Evolutionary conservation across 768 basidiomycete species (phyloP), one percentile per base, ranked within the genome.

Genomic region (Termitomyces sp.): DNA sequence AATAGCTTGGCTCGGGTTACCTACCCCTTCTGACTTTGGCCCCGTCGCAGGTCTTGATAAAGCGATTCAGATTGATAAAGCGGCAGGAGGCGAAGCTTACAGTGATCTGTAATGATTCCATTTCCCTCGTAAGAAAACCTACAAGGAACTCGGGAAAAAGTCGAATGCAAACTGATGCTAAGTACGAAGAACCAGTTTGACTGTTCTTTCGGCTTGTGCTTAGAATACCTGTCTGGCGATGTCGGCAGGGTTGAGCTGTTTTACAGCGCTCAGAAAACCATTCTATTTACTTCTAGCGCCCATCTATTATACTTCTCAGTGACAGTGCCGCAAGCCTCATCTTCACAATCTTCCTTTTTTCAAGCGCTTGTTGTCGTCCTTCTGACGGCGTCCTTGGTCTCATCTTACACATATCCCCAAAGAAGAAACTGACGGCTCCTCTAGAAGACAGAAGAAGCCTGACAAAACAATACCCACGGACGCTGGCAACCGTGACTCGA

Each of bases 11-110:
- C 24, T 24, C 22, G 18, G 6, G 33, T 28, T 13, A 16, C 18
- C 38, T 12, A 28, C 28, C 28, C 24, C n/a, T 35, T 24, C 22
- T 54, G 33, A 59, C 13, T 45, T 38, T 51, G 5, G 22, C 1
- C n/a, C 16, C 18, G 39, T 16, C 32, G 33, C 18, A 68, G 70
- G 70, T 24, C 66, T 72, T 7, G 69, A 70, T 32, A 67, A 71
- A 57, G 65, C 67, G 6, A 67, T 69, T n/a, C 44, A 61, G 33
- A 59, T 71, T 35, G 70, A 70, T 39, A 56, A 28, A 45, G 57
- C 45, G 7, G 63, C 59, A 40, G 63, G 63, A 55, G 63, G 63
- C 7, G 59, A 58, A 51, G 46, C 59, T n/a, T 64, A 60, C n/a
- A 44, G 28, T 15, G 56, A 64, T 36, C n/a, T 64, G 13, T 60